Evolutionary conservation across 108 stramenopile genomes (phyloP).

Genomic region (Skeletonema potamos): DNA sequence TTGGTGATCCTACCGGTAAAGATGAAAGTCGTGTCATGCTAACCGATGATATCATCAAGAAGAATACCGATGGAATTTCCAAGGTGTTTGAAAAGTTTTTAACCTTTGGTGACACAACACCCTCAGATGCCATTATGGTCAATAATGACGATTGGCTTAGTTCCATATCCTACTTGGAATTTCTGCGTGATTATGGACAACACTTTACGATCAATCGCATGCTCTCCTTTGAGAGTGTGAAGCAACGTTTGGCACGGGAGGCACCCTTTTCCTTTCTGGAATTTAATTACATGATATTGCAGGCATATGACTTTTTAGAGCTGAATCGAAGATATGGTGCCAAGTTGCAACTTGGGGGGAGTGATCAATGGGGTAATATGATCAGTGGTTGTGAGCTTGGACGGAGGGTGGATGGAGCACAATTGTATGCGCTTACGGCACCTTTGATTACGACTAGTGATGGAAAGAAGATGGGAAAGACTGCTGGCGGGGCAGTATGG

Average conservation of each 20-base stretch:
- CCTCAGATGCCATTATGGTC: conserved; percentile 85
- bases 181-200: conserved; percentile 94
- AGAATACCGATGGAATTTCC: conserved; percentile 82
- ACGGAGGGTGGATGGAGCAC: conserved; percentile 77
- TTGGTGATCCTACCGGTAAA: conserved; percentile 98
- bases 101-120: conserved; percentile 55
- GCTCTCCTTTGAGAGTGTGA: conserved; percentile 94
- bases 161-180: conserved; percentile 82
- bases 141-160: conserved; percentile 97
- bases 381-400: conserved; percentile 92
- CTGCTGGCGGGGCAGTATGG: conserved; percentile 97
- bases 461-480: conserved; percentile 99
- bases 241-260: conserved; percentile 88
- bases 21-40: conserved; percentile 90
- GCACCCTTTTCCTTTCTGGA: conserved; percentile 95
- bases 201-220: conserved; percentile 98
- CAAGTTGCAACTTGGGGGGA: conserved; percentile 93
- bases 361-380: conserved; percentile 99
- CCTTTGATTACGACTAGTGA: conserved; percentile 96
- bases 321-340: conserved; percentile 81
- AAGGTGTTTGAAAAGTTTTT: conserved; percentile 85
- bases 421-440: conserved; percentile 94
- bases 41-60: conserved; percentile 76
- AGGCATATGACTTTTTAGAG: conserved; percentile 98
- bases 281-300: conserved; percentile 99